Evolutionary conservation across 805 yeast genomes (phyloP), one percentile per base, ranked within the genome.

Genomic region (Yarrowia deformans): DNA sequence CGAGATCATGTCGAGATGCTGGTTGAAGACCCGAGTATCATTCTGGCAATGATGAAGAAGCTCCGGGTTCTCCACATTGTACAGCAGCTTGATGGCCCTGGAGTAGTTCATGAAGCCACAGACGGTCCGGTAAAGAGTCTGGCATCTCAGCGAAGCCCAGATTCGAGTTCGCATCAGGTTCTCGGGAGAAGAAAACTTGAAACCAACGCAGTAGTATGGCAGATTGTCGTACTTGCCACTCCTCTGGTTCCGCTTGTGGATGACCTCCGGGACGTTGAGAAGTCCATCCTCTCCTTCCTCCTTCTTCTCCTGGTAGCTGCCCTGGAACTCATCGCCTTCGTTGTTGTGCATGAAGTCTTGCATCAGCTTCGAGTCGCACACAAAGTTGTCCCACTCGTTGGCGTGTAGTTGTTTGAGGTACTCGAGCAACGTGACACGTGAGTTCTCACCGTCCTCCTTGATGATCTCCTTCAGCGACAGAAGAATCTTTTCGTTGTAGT

Each of bases 81-180:
- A 87, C 8, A 92, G 80, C 34, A 91, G 79, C 72, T 87, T 88
- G 39, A 93, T 83, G 0, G 97, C 97, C 45, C 84, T 83, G 14
- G 85, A 81, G 75, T 92, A 92, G 75, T 91, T 91, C 85, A 85
- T 85, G 75, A 93, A 91, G 0, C 97, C 97, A 0, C 93, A 86
- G 2, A 91, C 82, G 0, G 97, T 92, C 48, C 97, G 81, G 75
- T 88, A 93, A 68, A 92, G 80, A 0, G 97, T 92, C 75, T 92
- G 97, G 1, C 91, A 85, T 74, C 97, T 82, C 68, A 90, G 79
- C 0, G 97, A 90, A 0, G 97, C 90, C 97, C 97, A 92, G 1
- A 91, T 83, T 74, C 97, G 82, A 0, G 97, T 91, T 76, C 96
- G 80, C 71, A 89, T 75, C 2, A 86, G 83, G 72, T 84, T 86